These are phyloP conservation scores for Iris pallida DNA, from an alignment of 116 monocot genomes.

Conservation along the genomic window DNA sequence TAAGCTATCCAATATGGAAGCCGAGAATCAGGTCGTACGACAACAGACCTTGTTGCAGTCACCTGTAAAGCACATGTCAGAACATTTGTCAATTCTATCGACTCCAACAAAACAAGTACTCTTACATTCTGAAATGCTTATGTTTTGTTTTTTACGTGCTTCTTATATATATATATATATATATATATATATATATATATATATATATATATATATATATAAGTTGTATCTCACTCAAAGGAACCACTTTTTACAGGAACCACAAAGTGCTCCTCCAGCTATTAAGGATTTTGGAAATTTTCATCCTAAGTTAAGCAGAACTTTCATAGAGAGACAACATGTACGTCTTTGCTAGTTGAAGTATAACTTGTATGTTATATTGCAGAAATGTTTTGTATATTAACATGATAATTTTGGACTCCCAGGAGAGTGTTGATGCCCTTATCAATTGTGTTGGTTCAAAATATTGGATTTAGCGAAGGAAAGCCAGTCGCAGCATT, in stretches of 20 bases:
- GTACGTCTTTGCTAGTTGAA: conserved; percentile 66
- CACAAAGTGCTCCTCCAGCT: conserved; percentile 74
- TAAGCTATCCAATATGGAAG: conserved; percentile 77
- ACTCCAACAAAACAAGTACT: conserved; percentile 64
- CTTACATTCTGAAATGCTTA: too few relatives aligned
- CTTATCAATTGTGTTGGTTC: conserved; percentile 70
- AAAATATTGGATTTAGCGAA: conserved; percentile 72
- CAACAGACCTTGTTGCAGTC: conserved; percentile 70
- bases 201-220: too few relatives aligned
- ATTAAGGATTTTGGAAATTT: conserved; percentile 56
- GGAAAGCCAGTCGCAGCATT: conserved; percentile 89
- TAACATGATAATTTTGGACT: conserved; percentile 12
- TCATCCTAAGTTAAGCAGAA: conserved; percentile 58
- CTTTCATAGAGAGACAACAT: conserved; percentile 77
- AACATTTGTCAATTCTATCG: conserved; percentile 67
- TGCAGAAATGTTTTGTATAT: not conserved
- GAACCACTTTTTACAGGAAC: conserved; percentile 43
- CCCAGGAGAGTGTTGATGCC: conserved; percentile 85
- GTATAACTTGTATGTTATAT: too few relatives aligned
- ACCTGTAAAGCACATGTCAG: conserved; percentile 77
- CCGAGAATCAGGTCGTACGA: conserved; percentile 82
- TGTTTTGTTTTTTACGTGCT: too few relatives aligned
- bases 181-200: too few relatives aligned
- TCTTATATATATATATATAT: too few relatives aligned
- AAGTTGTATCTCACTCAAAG: too few relatives aligned